phyloP scores from a whole-genome alignment of 768 basidiomycete genomes.

The Tephrocybe sp. region DNA sequence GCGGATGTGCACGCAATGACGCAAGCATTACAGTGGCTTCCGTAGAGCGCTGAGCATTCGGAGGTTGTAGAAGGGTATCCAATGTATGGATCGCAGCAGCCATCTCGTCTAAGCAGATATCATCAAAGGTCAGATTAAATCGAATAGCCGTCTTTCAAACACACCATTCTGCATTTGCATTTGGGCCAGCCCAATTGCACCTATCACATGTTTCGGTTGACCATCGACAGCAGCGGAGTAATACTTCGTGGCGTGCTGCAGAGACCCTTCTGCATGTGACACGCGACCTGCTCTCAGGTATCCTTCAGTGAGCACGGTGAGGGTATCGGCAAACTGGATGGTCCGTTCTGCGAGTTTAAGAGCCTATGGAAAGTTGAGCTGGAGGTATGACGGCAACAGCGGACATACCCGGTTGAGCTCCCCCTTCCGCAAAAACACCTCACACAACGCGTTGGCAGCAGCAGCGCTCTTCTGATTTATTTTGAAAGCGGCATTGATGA shows the following conservation, averaged over 20 bases:
- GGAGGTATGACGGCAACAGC: neutral
- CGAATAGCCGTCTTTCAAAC: conserved; percentile 1
- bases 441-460: conserved; percentile 82
- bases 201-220: conserved; percentile 72
- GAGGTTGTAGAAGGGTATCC: conserved; percentile 71
- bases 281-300: conserved; percentile 83
- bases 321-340: conserved; percentile 90
- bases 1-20: conserved; percentile 79
- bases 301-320: conserved; percentile 82
- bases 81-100: conserved; percentile 85
- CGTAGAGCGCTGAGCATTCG: conserved; percentile 62
- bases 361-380: conserved; percentile 45
- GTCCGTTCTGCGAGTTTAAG: conserved; percentile 93
- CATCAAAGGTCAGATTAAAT: conserved; percentile 2
- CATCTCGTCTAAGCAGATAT: conserved; percentile 61
- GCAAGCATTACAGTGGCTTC: conserved; percentile 92
- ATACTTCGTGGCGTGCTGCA: conserved; percentile 66
- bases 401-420: conserved; percentile 57
- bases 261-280: conserved; percentile 67
- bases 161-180: conserved; percentile 82
- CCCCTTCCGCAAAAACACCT: conserved; percentile 74
- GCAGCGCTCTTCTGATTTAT: conserved; percentile 75
- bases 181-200: conserved; percentile 84
- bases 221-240: conserved; percentile 68
- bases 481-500: conserved; percentile 80